Evolutionary conservation across 2,329 filamentous ascomycete genomes (phyloP), one percentile per base, ranked within the genome.

Genomic region (Beauveria bassiana): DNA sequence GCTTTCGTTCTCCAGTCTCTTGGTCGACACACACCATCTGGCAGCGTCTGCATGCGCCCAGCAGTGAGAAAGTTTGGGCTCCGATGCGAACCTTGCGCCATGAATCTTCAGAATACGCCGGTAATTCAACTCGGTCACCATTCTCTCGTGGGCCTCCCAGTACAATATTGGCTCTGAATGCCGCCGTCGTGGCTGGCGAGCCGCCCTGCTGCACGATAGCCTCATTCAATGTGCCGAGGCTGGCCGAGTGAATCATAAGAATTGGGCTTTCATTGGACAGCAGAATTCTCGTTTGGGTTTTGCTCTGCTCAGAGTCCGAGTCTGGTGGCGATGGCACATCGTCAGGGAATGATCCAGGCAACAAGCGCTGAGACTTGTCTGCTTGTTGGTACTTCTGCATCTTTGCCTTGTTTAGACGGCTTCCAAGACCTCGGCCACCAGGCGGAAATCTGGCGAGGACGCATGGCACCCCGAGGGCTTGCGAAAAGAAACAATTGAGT

Each of bases 11-110:
- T 0, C 86, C 92, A 14, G 88, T 96, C 52, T 86, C 79, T 72
- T 97, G 95, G 69, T 99, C 87, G 51, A 98, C 85, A 71, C 93
- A 97, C 10, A 99, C 88, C 93, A 99, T 98, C 72, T 96, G 92
- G 68, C 95, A 99, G 63, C 95, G 80, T 63, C 91, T 84, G 69
- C 95, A 99, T 3, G 89, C 84, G 0, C 93, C 93, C 5, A 98
- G 76, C 68, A 96, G 84, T 64, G 88, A 80, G 68, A 91, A 89
- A 10, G 75, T 73, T 62, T 87, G 80, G 2, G 72, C 67, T 1
- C 88, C 89, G 62, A 97, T 88, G 9, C 75, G 79, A 46, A 96
- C 68, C 18, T 74, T 79, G 14, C 77, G 78, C 93, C 93, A 98
- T 6, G 77, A 72, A 66, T 98, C 95, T 74, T 98, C 93, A 0